A percentile compares a stretch with the other conserved stretches of the same genome.
These are phyloP conservation scores for Alloteropsis semialata DNA, from an alignment of 176 grass and related monocot species.

Conservation along the genomic window DNA sequence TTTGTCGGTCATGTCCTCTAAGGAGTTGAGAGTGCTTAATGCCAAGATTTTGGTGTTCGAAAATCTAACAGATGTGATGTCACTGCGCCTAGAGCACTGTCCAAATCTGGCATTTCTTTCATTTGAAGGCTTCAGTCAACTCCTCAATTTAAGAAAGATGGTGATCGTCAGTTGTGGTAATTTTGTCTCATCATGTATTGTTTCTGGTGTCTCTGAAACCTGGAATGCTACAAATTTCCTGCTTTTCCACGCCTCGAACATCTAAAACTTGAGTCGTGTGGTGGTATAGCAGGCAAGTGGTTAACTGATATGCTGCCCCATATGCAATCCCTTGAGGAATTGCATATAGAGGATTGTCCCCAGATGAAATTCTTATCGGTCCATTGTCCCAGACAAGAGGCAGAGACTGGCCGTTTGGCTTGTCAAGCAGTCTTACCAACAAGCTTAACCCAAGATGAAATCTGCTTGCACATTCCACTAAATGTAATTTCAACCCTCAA, in stretches of 20 bases:
- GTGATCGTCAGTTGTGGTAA: background rate
- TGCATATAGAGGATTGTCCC: background rate
- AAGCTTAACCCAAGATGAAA: background rate
- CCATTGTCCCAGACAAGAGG: background rate
- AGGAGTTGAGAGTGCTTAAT: background rate
- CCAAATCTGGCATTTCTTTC: conserved; percentile 13
- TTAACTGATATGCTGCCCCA: background rate
- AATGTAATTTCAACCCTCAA: background rate
- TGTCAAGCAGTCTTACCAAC: background rate
- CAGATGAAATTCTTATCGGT: background rate
- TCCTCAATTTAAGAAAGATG: conserved; percentile 8
- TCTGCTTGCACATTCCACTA: background rate
- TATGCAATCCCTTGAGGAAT: background rate
- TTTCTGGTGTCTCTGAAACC: background rate
- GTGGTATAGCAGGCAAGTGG: background rate
- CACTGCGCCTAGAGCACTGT: background rate
- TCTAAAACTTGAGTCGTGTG: background rate
- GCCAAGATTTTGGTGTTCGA: background rate
- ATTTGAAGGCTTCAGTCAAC: conserved; percentile 20
- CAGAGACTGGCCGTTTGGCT: background rate
- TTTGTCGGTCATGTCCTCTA: background rate
- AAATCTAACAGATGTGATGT: background rate
- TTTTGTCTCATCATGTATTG: background rate
- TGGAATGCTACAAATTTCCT: background rate
- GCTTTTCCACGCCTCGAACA: background rate